Base-by-base conservation (phyloP, 768 basidiomycete genomes). In the Filobasidium wieringae region DNA sequence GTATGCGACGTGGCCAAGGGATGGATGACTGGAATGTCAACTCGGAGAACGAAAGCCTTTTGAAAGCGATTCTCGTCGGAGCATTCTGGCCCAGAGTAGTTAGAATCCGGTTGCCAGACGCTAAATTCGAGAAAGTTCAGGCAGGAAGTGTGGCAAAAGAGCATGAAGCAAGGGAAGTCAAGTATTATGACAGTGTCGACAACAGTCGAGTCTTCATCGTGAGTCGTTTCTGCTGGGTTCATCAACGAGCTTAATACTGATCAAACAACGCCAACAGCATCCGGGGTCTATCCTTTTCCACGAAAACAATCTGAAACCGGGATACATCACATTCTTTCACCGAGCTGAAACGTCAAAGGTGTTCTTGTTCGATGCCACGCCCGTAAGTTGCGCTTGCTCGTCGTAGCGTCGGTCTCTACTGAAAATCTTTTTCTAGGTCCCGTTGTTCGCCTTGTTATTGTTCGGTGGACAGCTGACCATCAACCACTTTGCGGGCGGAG, bases 21-120 rank as follows among this genome's bases (percentile, higher is more conserved):
- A 12, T 72, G 7, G 60, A 60, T 1, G 72, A 73, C 19, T 79
- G 88, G 51, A 90, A 88, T 64, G 68, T 73, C 34, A 84, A 88
- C 70, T 80, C 80, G 58, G 66, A 74, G 0, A 82, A 87, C 64
- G 77, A 79, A 34, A 88, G 85, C 67, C 79, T 96, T 26, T 73
- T 95, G 66, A 93, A 93, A 72, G 81, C 83, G 6, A 80, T 91
- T 60, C 78, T 95, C 32, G 80, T 89, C 12, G 89, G 88, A 7
- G 90, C 88, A 1, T 78, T 93, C 22, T 91, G 87, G 81, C 89
- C 88, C 2, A 82, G 84, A 29, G 80, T 91, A 50, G 87, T 84
- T 0, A 81, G 82, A 51, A 82, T 92, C 24, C 79, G 81, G 60
- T 78, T 91, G 22, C 90, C 88, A 1, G 76, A 77, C 56, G 81